phyloP scores from a whole-genome alignment of 1,139 yeast genomes.

The Hansenula anomala region DNA sequence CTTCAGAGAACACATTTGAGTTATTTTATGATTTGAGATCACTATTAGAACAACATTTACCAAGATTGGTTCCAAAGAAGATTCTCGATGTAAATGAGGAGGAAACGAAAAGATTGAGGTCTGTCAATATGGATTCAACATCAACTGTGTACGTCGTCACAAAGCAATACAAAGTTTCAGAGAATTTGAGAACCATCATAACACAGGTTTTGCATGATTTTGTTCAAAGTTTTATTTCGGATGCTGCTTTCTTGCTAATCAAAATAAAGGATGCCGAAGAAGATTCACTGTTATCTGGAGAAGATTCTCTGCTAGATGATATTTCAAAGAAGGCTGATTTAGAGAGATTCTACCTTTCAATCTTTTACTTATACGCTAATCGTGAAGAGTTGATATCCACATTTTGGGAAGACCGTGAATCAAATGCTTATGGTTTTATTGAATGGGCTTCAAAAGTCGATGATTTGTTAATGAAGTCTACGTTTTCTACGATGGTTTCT shows the following conservation, averaged over 20 bases:
- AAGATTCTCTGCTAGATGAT: constrained; percentile 39
- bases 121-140: constrained; percentile 32
- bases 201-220: constrained; percentile 36
- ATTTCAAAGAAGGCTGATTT: constrained; percentile 73
- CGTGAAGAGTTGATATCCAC: constrained; percentile 53
- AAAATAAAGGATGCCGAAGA: constrained; percentile 84
- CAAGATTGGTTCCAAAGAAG: constrained; percentile 44
- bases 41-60: constrained; percentile 60
- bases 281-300: constrained; percentile 61
- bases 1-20: constrained; percentile 40
- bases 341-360: constrained; percentile 79
- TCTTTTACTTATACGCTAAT: constrained; percentile 63
- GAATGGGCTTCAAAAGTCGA: constrained; percentile 87
- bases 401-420: constrained; percentile 73
- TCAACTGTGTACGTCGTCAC: constrained; percentile 16
- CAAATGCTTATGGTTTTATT: constrained; percentile 67
- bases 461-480: constrained; percentile 77
- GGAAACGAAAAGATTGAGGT: constrained; percentile 58
- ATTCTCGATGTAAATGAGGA: constrained; percentile 36
- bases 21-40: constrained; percentile 64
- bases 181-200: constrained; percentile 15
- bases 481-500: constrained; percentile 75
- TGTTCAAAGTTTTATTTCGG: constrained; percentile 57
- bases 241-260: constrained; percentile 75
- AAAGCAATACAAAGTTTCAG: constrained; percentile 16